phyloP scores from a whole-genome alignment of 306 rosid species.

The Mimosa bimucronata region DNA sequence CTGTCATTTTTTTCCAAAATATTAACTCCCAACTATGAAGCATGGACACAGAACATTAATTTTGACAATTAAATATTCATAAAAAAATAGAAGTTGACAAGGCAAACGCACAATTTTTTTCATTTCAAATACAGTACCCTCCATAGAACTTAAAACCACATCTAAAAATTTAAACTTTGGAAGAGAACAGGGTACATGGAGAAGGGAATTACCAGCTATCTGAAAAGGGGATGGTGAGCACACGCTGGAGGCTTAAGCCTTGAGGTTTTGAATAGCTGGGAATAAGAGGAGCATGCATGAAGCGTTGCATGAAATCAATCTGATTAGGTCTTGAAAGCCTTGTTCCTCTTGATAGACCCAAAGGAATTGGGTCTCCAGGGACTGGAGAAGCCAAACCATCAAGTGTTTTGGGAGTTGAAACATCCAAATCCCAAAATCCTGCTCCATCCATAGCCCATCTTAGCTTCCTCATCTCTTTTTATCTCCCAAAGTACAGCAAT shows the following conservation, averaged over 20 bases:
- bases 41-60: background rate
- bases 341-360: conserved; percentile 73
- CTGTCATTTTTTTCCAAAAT: background rate
- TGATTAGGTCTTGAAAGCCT: conserved; percentile 78
- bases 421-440: conserved; percentile 79
- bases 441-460: conserved; percentile 92
- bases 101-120: background rate
- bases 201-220: conserved; percentile 57
- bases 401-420: conserved; percentile 73
- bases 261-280: conserved; percentile 60
- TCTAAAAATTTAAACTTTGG: conserved; percentile 22
- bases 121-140: background rate
- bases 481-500: background rate
- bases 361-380: conserved; percentile 67
- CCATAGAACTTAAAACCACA: background rate
- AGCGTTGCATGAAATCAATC: conserved; percentile 80
- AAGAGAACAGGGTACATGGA: background rate
- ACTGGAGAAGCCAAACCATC: conserved; percentile 69
- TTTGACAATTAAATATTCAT: background rate
- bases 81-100: background rate
- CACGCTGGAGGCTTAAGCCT: conserved; percentile 71
- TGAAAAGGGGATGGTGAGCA: conserved; percentile 61
- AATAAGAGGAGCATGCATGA: conserved; percentile 67
- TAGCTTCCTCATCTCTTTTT: conserved; percentile 64
- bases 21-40: background rate